phyloP scores from a whole-genome alignment of 768 basidiomycete genomes.

The Lactarius vividus region DNA sequence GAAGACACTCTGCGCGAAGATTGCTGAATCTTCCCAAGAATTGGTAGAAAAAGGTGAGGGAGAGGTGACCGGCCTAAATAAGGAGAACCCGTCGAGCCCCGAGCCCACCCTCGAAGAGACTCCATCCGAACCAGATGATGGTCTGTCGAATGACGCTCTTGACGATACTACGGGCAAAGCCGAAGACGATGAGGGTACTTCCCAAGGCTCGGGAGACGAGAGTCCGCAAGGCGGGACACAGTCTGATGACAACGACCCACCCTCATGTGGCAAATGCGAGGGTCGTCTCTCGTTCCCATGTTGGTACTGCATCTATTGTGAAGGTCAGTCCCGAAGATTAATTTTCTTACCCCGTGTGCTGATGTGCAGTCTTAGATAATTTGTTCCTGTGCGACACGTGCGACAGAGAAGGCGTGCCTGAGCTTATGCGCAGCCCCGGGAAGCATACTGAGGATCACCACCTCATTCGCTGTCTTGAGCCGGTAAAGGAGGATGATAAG shows the following conservation, averaged over 20 bases:
- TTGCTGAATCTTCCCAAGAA: not conserved
- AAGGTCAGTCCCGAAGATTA: conserved; percentile 11
- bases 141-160: not conserved
- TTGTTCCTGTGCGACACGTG: conserved; percentile 26
- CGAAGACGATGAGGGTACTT: not conserved
- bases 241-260: not conserved
- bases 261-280: conserved; percentile 30
- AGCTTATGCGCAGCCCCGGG: not conserved
- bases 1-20: not conserved
- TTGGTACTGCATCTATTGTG: conserved; percentile 36
- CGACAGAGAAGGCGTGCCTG: conserved; percentile 14
- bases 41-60: not conserved
- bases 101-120: not conserved
- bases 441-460: conserved; percentile 5
- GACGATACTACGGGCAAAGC: not conserved
- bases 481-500: not conserved
- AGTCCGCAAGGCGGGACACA: no score
- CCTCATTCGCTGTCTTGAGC: conserved; percentile 12
- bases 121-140: not conserved
- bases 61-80: not conserved
- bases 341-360: not conserved
- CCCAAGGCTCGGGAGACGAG: not conserved
- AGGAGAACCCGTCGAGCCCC: not conserved
- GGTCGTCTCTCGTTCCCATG: conserved; percentile 30
- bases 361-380: conserved; percentile 4